phyloP scores from a whole-genome alignment of 129 eudicot species.

The Escallonia herrerae region DNA sequence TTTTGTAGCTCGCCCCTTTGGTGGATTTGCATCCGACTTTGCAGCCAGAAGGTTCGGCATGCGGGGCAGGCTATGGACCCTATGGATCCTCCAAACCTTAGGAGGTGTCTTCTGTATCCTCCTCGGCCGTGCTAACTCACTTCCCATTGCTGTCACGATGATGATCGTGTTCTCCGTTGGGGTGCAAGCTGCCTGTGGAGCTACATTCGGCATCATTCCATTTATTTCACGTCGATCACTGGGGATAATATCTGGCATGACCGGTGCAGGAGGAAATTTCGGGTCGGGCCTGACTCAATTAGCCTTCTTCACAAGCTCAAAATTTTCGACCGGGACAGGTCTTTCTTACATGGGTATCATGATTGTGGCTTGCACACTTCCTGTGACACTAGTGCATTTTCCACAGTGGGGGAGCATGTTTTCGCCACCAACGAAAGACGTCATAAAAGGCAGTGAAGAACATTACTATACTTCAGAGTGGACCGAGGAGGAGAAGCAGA shows the following conservation, averaged over 20 bases:
- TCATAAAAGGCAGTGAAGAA: conserved; percentile 38
- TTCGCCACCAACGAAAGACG: conserved; percentile 33
- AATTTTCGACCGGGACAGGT: conserved; percentile 44
- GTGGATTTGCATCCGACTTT: conserved; percentile 71
- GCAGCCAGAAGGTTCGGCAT: conserved; percentile 56
- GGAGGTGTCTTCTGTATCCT: conserved; percentile 70
- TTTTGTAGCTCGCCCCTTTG: conserved; percentile 66
- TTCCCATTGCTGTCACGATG: conserved; percentile 45
- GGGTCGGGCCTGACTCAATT: conserved; percentile 74
- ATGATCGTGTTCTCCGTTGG: conserved; percentile 83
- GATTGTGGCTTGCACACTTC: conserved; percentile 48
- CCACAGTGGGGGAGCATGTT: conserved; percentile 82
- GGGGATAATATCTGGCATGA: conserved; percentile 73
- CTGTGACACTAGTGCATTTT: conserved; percentile 56
- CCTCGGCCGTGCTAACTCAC: conserved; percentile 51
- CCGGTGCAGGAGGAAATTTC: conserved; percentile 88
- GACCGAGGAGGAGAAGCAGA: conserved; percentile 59
- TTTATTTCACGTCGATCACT: conserved; percentile 73
- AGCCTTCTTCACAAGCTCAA: conserved; percentile 50
- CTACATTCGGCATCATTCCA: conserved; percentile 79
- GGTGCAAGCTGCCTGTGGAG: conserved; percentile 93
- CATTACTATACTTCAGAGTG: conserved; percentile 56
- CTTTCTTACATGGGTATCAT: conserved; percentile 61
- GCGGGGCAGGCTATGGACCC: conserved; percentile 89
- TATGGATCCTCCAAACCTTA: conserved; percentile 74